Evolutionary conservation across 2,329 filamentous ascomycete genomes (phyloP).

Genomic region (Amylocarpus encephaloides): DNA sequence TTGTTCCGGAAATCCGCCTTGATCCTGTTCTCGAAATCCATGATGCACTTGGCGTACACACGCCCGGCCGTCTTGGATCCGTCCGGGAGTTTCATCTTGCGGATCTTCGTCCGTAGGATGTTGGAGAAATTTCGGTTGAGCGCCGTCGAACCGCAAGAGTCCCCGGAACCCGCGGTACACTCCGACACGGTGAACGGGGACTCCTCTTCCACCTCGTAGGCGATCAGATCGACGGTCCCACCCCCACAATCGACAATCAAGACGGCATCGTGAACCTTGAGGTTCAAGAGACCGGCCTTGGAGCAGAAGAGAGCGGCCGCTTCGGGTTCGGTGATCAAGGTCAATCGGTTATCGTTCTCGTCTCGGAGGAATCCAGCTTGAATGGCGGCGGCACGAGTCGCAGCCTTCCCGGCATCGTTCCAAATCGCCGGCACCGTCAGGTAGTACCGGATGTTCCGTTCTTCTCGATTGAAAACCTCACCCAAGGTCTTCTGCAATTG

Average conservation of each 20-base stretch:
- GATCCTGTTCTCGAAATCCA: constrained; percentile 99
- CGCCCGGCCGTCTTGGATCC: constrained; percentile 96
- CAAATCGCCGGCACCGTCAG: constrained; percentile 98
- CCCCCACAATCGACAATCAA: constrained; percentile 97
- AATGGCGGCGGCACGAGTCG: constrained; percentile 89
- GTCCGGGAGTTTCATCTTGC: constrained; percentile 98
- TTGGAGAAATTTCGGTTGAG: constrained; percentile 98
- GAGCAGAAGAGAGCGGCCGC: constrained; percentile 96
- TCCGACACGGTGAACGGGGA: constrained; percentile 94
- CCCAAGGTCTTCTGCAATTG: constrained; percentile 94
- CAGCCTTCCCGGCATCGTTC: constrained; percentile 98
- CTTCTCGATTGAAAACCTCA: constrained; percentile 95
- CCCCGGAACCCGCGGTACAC: constrained; percentile 93
- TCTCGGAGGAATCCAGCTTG: constrained; percentile 95
- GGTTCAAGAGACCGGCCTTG: constrained; percentile 89
- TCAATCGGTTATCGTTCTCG: constrained; percentile 94
- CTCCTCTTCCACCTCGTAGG: constrained; percentile 97
- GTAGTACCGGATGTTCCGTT: constrained; percentile 96
- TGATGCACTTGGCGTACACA: constrained; percentile 98
- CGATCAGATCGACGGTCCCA: constrained; percentile 97
- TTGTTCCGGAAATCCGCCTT: constrained; percentile 99
- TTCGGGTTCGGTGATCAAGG: constrained; percentile 92
- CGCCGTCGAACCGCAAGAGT: constrained; percentile 96
- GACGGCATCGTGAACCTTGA: constrained; percentile 98
- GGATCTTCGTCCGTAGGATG: constrained; percentile 92